Base-by-base conservation (phyloP, 2,329 filamentous ascomycete species). In the Phyllosticta paracitricarpa region DNA sequence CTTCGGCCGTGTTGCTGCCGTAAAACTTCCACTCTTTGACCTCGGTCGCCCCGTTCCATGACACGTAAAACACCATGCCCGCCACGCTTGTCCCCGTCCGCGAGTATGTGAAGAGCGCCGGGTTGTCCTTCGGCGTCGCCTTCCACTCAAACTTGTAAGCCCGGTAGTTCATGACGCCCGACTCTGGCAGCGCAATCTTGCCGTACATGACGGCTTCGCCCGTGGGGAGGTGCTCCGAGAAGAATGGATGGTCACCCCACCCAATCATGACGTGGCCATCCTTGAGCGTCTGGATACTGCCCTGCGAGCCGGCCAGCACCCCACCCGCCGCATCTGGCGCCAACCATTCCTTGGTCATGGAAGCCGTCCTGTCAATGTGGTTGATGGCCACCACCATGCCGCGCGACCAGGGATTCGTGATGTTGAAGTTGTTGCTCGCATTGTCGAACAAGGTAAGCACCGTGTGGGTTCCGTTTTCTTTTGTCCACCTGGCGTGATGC, bases 211-310 rank as follows among this genome's bases (percentile, higher is more conserved):
- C 72, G 3, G 79, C 68, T 8, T 75, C 70, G 8, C 82, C 82
- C n/a, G 79, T 75, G 1, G 72, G 65, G 0, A 73, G 73, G 65
- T 80, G 67, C 59, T 79, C 77, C 6, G 76, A 77, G n/a, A 74
- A 74, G 54, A 76, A 72, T 1, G 70, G 68, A 30, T 72, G 68
- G 62, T 77, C 71, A 4, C 83, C 82, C 82, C 82, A 86, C 64
- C 81, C 81, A 35, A 85, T 78, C 52, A 85, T 71, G 6, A 78
- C 77, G 62, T 83, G 80, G 35, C 79, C 79, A 58, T 79, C 78
- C 0, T 79, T 76, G 0, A 86, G 75, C 5, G 82, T 66, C 64
- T 86, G 83, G 33, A 81, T 78, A 62, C 76, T 80, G 1, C 79
- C 79, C 63, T 82, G 80, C 0, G 81, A 82, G 54, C 76, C 79